phyloP scores from a whole-genome alignment of 345 rosid species.

The Microcos paniculata region DNA sequence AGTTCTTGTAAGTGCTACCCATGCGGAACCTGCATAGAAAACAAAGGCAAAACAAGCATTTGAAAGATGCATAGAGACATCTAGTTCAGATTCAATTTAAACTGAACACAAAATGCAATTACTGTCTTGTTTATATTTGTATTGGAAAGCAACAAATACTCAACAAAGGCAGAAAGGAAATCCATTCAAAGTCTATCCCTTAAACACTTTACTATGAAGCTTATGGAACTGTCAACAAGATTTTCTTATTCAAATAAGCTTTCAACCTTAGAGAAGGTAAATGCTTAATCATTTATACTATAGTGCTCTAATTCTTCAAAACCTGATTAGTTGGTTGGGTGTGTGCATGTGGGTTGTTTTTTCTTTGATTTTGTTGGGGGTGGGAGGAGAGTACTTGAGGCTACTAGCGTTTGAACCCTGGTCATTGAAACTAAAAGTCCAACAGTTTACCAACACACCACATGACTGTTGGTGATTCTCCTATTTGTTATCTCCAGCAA shows the following conservation, averaged over 20 bases:
- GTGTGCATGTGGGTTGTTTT: too few relatives aligned
- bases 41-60: constrained; percentile 3
- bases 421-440: too few relatives aligned
- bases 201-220: background rate
- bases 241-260: background rate
- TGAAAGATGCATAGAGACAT: background rate
- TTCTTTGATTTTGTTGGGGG: too few relatives aligned
- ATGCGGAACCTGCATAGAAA: constrained; percentile 69
- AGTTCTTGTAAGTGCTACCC: constrained; percentile 70
- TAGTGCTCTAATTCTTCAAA: background rate
- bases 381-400: too few relatives aligned
- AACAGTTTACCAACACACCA: too few relatives aligned
- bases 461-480: background rate
- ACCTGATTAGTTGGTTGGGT: background rate
- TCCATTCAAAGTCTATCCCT: background rate
- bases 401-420: too few relatives aligned
- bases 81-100: background rate
- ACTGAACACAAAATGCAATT: background rate
- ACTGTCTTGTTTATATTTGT: background rate
- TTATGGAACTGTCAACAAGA: background rate
- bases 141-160: background rate
- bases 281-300: too few relatives aligned
- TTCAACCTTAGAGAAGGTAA: background rate
- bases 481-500: background rate
- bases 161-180: background rate